Percentiles rank a stretch among this genome's conserved stretches.
phyloP scores from a whole-genome alignment of 805 yeast species.

The Cyberlindnera galapagoensis region DNA sequence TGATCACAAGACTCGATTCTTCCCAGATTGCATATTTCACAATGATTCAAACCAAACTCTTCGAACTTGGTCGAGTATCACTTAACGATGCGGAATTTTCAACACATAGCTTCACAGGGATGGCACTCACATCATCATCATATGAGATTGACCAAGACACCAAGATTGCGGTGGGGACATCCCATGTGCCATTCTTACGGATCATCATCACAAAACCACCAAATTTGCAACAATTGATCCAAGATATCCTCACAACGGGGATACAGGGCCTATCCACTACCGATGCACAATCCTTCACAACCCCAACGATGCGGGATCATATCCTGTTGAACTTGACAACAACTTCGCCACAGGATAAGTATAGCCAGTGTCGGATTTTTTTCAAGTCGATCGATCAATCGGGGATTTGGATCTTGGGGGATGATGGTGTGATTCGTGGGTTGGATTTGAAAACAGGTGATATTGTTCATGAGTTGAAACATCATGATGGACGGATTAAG shows the following conservation, averaged over 20 bases:
- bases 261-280: background rate
- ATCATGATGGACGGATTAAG: slow-evolving; percentile 37
- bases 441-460: slow-evolving; percentile 39
- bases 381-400: slow-evolving; percentile 35
- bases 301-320: slow-evolving; percentile 24
- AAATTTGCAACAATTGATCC: slow-evolving; percentile 1
- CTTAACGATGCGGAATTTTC: slow-evolving; percentile 71
- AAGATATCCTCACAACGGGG: background rate
- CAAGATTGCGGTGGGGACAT: slow-evolving; percentile 57
- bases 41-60: slow-evolving; percentile 16
- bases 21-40: slow-evolving; percentile 47
- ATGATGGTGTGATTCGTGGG: slow-evolving; percentile 62
- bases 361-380: slow-evolving; percentile 40
- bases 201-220: slow-evolving; percentile 49
- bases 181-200: slow-evolving; percentile 75
- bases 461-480: slow-evolving; percentile 28
- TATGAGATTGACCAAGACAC: slow-evolving; percentile 17
- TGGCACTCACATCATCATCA: slow-evolving; percentile 30
- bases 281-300: slow-evolving; percentile 9
- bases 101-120: slow-evolving; percentile 55
- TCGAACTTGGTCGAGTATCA: slow-evolving; percentile 42
- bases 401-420: slow-evolving; percentile 66
- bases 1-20: slow-evolving; percentile 55
- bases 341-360: slow-evolving; percentile 63
- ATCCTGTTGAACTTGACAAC: slow-evolving; percentile 41